Conservation (phyloP, 2,329 filamentous ascomycete species). For the Neonectria punicea region DNA sequence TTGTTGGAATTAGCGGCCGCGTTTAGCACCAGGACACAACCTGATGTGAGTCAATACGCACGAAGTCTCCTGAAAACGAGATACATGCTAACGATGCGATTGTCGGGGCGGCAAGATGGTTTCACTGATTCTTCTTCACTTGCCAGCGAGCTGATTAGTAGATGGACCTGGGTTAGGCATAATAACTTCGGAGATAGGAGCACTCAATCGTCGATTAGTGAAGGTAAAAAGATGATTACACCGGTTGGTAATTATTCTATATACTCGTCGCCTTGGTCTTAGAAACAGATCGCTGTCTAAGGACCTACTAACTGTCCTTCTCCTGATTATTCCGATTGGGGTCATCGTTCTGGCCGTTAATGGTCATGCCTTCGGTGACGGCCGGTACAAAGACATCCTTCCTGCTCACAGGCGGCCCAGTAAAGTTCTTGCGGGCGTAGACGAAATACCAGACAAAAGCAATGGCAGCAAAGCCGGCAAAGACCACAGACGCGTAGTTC, state of each 20-base stretch:
- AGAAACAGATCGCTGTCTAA: not conserved
- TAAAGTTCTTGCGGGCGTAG: constrained; percentile 72
- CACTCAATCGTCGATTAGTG: not conserved
- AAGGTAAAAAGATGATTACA: not conserved
- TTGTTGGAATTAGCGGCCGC: constrained; percentile 7
- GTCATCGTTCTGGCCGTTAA: constrained; percentile 2
- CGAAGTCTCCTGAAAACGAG: not conserved
- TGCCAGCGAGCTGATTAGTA: not conserved
- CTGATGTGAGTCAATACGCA: not conserved
- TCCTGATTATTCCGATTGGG: constrained; percentile 8
- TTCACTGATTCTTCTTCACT: constrained; percentile 1
- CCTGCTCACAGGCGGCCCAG: constrained; percentile 57
- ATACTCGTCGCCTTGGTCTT: not conserved
- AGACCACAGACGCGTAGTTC: constrained; percentile 76
- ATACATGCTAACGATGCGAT: not conserved
- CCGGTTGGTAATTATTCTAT: not conserved
- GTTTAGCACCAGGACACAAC: not conserved
- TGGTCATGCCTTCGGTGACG: constrained; percentile 21
- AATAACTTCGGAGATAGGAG: too few species aligned
- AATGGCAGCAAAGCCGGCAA: constrained; percentile 69
- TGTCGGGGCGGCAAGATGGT: not conserved
- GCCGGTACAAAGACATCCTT: constrained; percentile 26
- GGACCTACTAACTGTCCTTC: constrained; percentile 6
- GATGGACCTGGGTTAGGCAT: too few species aligned
- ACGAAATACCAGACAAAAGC: constrained; percentile 72